phyloP scores from a whole-genome alignment of 305 asterid species.

The Coffea humblotiana region DNA sequence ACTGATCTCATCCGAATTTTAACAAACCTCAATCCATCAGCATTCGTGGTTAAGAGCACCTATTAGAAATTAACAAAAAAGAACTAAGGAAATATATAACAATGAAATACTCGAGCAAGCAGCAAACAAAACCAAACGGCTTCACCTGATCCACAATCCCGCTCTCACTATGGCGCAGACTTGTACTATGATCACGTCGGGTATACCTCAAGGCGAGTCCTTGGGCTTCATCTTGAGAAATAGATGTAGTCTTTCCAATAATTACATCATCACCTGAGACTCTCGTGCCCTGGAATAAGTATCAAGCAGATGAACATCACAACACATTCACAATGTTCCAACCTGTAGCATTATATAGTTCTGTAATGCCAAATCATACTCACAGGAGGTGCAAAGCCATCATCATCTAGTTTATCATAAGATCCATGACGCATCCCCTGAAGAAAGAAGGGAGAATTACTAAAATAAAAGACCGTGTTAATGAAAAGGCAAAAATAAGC shows the following conservation, averaged over 20 bases:
- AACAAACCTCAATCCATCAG: slow-evolving; percentile 29
- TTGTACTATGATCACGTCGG: slow-evolving; percentile 32
- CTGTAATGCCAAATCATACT: slow-evolving; percentile 8
- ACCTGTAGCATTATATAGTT: neutral
- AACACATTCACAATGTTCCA: neutral
- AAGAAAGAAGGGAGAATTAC: neutral
- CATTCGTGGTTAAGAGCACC: slow-evolving; percentile 30
- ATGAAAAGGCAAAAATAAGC: neutral
- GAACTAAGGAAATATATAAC: neutral
- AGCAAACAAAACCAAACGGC: neutral
- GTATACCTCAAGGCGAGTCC: slow-evolving; percentile 28
- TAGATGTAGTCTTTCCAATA: slow-evolving; percentile 31
- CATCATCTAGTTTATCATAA: slow-evolving; percentile 31
- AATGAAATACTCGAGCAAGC: neutral
- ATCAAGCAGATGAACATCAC: neutral
- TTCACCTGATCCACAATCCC: slow-evolving; percentile 34
- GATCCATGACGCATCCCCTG: slow-evolving; percentile 36
- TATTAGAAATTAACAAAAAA: neutral
- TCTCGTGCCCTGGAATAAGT: slow-evolving; percentile 9
- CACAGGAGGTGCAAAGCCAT: slow-evolving; percentile 36
- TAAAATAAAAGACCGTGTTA: neutral
- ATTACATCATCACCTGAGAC: slow-evolving; percentile 34
- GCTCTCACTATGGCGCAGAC: slow-evolving; percentile 31
- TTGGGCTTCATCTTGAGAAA: slow-evolving; percentile 31
- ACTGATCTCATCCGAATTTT: slow-evolving; percentile 34